Evolutionary conservation across 768 basidiomycete species (phyloP), one percentile per base, ranked within the genome.

Genomic region (Kwoniella bestiolae): DNA sequence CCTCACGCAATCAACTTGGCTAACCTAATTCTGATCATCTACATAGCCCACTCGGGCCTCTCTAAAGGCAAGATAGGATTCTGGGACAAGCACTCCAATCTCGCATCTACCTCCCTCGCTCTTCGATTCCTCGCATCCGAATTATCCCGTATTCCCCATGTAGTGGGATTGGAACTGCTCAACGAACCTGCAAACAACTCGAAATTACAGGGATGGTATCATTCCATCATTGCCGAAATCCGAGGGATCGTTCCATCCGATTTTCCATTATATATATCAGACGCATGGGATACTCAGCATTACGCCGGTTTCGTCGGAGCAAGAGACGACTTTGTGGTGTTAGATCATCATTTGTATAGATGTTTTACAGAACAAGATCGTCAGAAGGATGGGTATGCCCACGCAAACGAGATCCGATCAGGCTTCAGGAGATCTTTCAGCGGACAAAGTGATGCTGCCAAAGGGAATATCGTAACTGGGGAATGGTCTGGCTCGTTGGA

Each of bases 301-400:
- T 92, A 90, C 69, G 84, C 87, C 16, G 81, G 84, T 8, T 90
- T 85, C 71, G 82, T 87, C 3, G 83, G 85, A 2, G 78, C 81
- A 35, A 81, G 86, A 60, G 23, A 23, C 0, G 87, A 89, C 68
- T 86, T 86, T 29, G 82, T 87, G 21, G 86, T 89, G 14, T 82
- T 92, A 44, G 91, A 93, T 77, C 90, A 91, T 69, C 91, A 92
- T 74, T 84, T 92, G 23, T 93, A 92, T 74, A 86, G 91, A 26
- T 91, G 90, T 79, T 91, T 91, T 78, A 90, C 89, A 0, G 66
- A 77, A 0, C 81, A 81, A 1, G 91, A 93, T 77, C 85, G 80
- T 18, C 65, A 77, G 1, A 87, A 86, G 3, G 76, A 85, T 6
- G 89, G 85, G 0, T 73, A 84, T 3, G 83, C 85, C 47, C 91